Evolutionary conservation across 371 early-diverging fungal genomes (phyloP).

Genomic region (Mucor indicus): DNA sequence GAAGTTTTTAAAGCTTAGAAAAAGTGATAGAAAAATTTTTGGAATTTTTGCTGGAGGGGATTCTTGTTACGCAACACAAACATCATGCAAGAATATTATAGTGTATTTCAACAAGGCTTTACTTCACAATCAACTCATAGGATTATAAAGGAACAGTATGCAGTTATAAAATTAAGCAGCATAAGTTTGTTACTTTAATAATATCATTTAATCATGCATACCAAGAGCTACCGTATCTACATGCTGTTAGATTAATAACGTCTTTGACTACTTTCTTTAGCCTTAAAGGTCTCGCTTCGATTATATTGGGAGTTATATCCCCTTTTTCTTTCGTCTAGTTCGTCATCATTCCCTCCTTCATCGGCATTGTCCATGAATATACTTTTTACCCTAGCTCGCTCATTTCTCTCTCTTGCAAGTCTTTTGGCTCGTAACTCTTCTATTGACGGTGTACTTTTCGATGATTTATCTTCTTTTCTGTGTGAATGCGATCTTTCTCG

Average conservation of each 20-base stretch:
- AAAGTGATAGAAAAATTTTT: slow-evolving; percentile 1
- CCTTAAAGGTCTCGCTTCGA: slow-evolving; percentile 14
- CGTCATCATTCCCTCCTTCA: neutral
- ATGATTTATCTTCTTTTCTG: neutral
- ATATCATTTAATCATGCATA: no score
- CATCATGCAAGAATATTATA: no score
- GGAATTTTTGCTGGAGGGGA: neutral
- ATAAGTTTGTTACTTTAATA: no score
- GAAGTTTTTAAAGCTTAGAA: neutral
- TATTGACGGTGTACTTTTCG: slow-evolving; percentile 19
- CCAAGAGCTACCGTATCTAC: neutral
- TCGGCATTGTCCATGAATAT: slow-evolving; percentile 26
- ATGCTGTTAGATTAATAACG: neutral
- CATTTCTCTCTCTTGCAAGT: slow-evolving; percentile 34
- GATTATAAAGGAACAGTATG: no score
- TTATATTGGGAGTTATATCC: slow-evolving; percentile 27
- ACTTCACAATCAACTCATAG: no score
- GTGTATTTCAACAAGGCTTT: no score
- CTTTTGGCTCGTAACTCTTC: slow-evolving; percentile 40
- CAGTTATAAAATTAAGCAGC: no score
- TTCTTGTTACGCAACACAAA: neutral
- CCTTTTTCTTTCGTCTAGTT: slow-evolving; percentile 4
- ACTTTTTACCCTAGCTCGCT: slow-evolving; percentile 20
- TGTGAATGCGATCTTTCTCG: neutral
- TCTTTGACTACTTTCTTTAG: slow-evolving; percentile 7